Conservation (phyloP, 1,139 yeast genomes). For the Hansenula lynferdii region DNA sequence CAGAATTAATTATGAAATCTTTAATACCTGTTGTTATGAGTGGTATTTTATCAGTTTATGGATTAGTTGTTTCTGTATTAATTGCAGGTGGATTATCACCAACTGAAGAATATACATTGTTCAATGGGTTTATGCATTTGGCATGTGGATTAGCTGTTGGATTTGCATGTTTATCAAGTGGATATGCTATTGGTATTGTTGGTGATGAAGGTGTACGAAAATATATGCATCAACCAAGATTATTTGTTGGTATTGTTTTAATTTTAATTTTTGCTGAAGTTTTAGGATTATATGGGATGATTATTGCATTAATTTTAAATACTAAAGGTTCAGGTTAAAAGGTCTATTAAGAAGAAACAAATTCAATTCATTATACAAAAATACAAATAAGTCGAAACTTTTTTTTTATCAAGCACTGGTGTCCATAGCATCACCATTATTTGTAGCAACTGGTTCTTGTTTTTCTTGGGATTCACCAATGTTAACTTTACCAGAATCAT, state of each 20-base stretch:
- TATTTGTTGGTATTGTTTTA: constrained; percentile 88
- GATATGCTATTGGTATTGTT: constrained; percentile 97
- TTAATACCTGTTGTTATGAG: constrained; percentile 96
- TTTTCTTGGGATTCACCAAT: constrained; percentile 31
- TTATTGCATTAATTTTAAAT: constrained; percentile 84
- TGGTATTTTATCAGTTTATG: constrained; percentile 95
- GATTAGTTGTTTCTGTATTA: constrained; percentile 91
- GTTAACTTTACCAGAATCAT: constrained; percentile 62
- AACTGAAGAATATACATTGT: constrained; percentile 69
- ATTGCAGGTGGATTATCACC: constrained; percentile 93
- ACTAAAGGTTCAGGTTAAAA: constrained; percentile 70
- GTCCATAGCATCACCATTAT: constrained; percentile 40
- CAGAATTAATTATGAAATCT: constrained; percentile 78
- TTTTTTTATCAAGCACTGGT: constrained; percentile 22
- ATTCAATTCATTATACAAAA: not conserved
- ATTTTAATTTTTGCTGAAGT: constrained; percentile 98
- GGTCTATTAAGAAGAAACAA: not conserved
- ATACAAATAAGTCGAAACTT: constrained; percentile 1
- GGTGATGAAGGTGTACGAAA: constrained; percentile 99
- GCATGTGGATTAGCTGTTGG: constrained; percentile 97
- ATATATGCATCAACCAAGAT: constrained; percentile 92
- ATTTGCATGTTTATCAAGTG: constrained; percentile 94
- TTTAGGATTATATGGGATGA: constrained; percentile 92
- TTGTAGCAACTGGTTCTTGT: constrained; percentile 3
- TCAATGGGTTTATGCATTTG: constrained; percentile 95